Conservation (phyloP, 1,284 basidiomycete species). For the Ustilago nuda region DNA sequence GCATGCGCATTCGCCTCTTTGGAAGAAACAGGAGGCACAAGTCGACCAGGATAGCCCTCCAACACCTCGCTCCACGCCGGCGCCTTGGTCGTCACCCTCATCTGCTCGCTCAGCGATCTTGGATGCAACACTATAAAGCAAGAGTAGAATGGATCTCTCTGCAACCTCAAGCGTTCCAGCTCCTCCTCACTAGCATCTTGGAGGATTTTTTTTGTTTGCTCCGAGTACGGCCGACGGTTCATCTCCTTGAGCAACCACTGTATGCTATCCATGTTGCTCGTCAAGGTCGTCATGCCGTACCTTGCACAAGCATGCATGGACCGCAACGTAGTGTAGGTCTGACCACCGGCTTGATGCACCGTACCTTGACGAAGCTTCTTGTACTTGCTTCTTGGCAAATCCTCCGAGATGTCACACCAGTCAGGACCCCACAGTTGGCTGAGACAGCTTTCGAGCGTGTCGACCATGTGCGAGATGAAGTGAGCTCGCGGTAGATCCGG, state of each 20-base stretch:
- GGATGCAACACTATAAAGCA: constrained; percentile 52
- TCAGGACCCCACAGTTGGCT: constrained; percentile 43
- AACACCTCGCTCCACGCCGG: constrained; percentile 40
- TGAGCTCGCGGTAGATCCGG: constrained; percentile 37
- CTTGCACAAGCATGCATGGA: constrained; percentile 36
- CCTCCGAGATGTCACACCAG: constrained; percentile 38
- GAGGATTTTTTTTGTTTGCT: constrained; percentile 11
- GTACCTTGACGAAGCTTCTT: constrained; percentile 38
- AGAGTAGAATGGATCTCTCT: constrained; percentile 6
- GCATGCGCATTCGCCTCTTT: not conserved
- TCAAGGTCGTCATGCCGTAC: constrained; percentile 52
- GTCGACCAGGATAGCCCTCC: constrained; percentile 26
- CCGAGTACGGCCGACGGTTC: constrained; percentile 28
- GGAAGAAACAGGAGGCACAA: constrained; percentile 12
- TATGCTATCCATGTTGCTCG: constrained; percentile 55
- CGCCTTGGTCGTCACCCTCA: constrained; percentile 42
- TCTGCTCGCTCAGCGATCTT: constrained; percentile 53
- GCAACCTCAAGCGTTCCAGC: constrained; percentile 9
- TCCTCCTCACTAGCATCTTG: constrained; percentile 7
- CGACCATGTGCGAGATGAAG: constrained; percentile 45
- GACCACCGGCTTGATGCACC: constrained; percentile 36
- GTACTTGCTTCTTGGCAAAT: constrained; percentile 38
- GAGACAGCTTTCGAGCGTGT: constrained; percentile 41
- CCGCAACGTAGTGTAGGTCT: constrained; percentile 31
- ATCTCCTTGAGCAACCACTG: constrained; percentile 57